Base-by-base conservation (phyloP, 2,329 filamentous ascomycete species). In the Sclerotinia minor region DNA sequence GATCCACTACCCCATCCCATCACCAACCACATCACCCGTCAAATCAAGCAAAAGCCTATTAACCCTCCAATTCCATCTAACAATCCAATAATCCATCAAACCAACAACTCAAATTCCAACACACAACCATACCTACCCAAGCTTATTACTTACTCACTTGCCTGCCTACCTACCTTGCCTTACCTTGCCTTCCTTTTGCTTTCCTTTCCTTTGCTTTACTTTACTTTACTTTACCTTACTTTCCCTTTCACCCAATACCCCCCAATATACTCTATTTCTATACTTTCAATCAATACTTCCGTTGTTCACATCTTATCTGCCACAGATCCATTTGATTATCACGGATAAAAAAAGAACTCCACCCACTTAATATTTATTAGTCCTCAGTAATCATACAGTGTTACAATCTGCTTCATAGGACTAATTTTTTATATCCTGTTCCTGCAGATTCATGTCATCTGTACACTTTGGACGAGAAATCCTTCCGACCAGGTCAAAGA, bases 361-460 rank as follows among this genome's bases (percentile, higher is more conserved):
- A 41, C 32, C 35, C 54, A 35, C 32, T 38, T 32, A 41, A 13
- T 15, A 32, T 41, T n/a, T 57, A 26, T n/a, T 57, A 26, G 29
- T 49, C 58, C 44, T 60, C 58, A 49, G 35, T 47, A 60, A 32
- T 60, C 26, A 35, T 54, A n/a, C 61, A 21, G 19, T 57, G 32
- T 60, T 32, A n/a, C 41, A 5, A 24, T 60, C 17, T 60, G 26
- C 41, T 47, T 21, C 21, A 35, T 47, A 60, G 44, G 44, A 61
- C 44, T 54, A 17, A 15, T 9, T 7, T 45, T 29, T 11, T 15
- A 35, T 44, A 41, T 53, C 38, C 35, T 64, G 65, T 67, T 67
- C 65, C 65, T 67, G 65, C 65, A 67, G 65, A 57, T 67, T 64
- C 65, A 67, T 67, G 65, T 67, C 59, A 64, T 38, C 45, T n/a